Conservation (phyloP, 2,329 filamentous ascomycete species). For the Calonectria henricotiae region DNA sequence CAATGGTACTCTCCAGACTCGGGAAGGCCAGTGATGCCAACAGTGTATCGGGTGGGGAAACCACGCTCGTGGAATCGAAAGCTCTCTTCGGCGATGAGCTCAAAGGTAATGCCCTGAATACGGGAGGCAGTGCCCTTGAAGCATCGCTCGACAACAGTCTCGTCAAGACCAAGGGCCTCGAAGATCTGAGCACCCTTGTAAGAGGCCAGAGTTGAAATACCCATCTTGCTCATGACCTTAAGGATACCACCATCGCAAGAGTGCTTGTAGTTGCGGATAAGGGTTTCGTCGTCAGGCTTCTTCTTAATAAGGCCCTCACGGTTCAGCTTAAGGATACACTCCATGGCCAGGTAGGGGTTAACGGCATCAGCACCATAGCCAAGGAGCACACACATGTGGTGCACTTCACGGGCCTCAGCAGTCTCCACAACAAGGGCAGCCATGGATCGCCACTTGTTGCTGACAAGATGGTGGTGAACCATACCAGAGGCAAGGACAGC, state of each 20-base stretch:
- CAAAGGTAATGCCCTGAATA: conserved; percentile 94
- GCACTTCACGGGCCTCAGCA: conserved; percentile 95
- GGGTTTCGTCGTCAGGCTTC: conserved; percentile 84
- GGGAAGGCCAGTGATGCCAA: conserved; percentile 83
- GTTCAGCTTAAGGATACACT: conserved; percentile 97
- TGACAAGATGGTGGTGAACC: conserved; percentile 95
- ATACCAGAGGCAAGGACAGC: conserved; percentile 91
- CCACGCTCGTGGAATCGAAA: conserved; percentile 96
- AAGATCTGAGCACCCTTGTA: conserved; percentile 99
- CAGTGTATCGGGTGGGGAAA: conserved; percentile 85
- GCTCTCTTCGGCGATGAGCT: conserved; percentile 93
- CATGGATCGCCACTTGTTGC: conserved; percentile 95
- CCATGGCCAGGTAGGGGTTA: conserved; percentile 95
- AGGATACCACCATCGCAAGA: conserved; percentile 96
- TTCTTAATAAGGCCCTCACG: conserved; percentile 94
- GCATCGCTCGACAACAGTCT: conserved; percentile 92
- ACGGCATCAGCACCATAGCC: conserved; percentile 96
- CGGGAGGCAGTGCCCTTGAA: conserved; percentile 95
- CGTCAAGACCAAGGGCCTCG: conserved; percentile 94
- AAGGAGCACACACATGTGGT: conserved; percentile 98
- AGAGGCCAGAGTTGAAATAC: conserved; percentile 94
- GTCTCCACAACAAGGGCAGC: conserved; percentile 92
- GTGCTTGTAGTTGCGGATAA: conserved; percentile 97
- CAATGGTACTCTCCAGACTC: conserved; percentile 99
- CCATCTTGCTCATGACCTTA: conserved; percentile 99